These are phyloP conservation scores for Cronartium quercuum DNA, from an alignment of 1,284 basidiomycete genomes.

Conservation along the genomic window DNA sequence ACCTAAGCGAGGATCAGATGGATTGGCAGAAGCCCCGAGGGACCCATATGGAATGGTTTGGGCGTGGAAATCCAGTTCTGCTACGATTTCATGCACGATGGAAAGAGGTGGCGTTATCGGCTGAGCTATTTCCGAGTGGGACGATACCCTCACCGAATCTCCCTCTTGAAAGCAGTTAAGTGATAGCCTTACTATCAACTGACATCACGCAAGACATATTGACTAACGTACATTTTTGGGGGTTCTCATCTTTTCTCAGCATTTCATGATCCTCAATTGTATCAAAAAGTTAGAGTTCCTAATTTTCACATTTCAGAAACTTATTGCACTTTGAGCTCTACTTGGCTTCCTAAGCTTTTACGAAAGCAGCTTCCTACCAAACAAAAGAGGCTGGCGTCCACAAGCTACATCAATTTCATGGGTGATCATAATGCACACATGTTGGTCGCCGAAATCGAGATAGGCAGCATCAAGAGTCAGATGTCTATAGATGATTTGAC, in stretches of 20 bases:
- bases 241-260: no score
- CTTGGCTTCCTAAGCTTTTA: constrained; percentile 17
- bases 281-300: background rate
- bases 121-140: constrained; percentile 8
- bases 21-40: background rate
- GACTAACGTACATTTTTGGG: no score
- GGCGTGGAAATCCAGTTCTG: constrained; percentile 6
- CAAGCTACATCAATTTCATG: constrained; percentile 13
- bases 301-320: constrained; percentile 27
- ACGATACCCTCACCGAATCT: background rate
- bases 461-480: constrained; percentile 29
- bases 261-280: background rate
- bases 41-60: constrained; percentile 38
- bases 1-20: constrained; percentile 28
- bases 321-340: constrained; percentile 27
- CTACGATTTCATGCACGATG: constrained; percentile 20
- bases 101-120: constrained; percentile 21
- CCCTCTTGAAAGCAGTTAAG: background rate
- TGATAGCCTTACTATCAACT: background rate
- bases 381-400: background rate
- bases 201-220: no score
- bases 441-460: constrained; percentile 31
- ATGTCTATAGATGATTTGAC: constrained; percentile 23
- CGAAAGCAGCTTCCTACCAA: constrained; percentile 3
- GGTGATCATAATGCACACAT: constrained; percentile 32